phyloP scores from a whole-genome alignment of 495 filamentous ascomycete genomes.

The Xylaria telfairii region DNA sequence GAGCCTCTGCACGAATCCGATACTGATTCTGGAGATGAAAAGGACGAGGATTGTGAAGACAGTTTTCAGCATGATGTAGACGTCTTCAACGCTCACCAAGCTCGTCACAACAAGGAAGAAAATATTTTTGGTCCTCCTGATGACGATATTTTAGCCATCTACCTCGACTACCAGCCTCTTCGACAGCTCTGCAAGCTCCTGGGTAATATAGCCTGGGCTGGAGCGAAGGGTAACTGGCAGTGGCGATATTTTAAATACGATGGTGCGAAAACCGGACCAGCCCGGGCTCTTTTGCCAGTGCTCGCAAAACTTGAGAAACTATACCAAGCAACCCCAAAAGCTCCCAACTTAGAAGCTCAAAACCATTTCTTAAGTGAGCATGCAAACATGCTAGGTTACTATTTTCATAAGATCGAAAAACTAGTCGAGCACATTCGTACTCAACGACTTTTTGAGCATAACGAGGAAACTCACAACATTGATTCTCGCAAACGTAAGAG shows the following conservation, averaged over 20 bases:
- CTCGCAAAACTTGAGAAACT: slow-evolving; percentile 35
- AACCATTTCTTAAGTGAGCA: slow-evolving; percentile 32
- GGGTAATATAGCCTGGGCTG: slow-evolving; percentile 27
- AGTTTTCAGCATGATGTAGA: slow-evolving; percentile 33
- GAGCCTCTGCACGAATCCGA: slow-evolving; percentile 20
- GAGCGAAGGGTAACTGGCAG: slow-evolving; percentile 23
- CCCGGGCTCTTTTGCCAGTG: slow-evolving; percentile 27
- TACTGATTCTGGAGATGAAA: slow-evolving; percentile 17
- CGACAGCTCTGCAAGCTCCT: slow-evolving; percentile 28
- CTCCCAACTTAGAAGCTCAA: slow-evolving; percentile 31
- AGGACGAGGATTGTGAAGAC: slow-evolving; percentile 19
- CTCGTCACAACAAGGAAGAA: slow-evolving; percentile 3
- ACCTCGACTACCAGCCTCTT: slow-evolving; percentile 23
- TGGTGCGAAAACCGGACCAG: slow-evolving; percentile 18
- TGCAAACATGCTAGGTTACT: slow-evolving; percentile 30
- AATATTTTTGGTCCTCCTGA: slow-evolving; percentile 27
- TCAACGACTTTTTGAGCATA: background rate
- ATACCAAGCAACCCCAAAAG: slow-evolving; percentile 25
- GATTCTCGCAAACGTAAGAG: slow-evolving; percentile 22
- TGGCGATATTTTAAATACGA: slow-evolving; percentile 23
- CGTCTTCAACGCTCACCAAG: slow-evolving; percentile 27
- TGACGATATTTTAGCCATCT: slow-evolving; percentile 30
- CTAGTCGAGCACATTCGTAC: slow-evolving; percentile 30
- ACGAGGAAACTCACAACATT: slow-evolving; percentile 17
- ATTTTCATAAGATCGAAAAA: slow-evolving; percentile 33